Conservation (phyloP, 75 land plant genomes). For the Chamaecyparis obtusa region DNA sequence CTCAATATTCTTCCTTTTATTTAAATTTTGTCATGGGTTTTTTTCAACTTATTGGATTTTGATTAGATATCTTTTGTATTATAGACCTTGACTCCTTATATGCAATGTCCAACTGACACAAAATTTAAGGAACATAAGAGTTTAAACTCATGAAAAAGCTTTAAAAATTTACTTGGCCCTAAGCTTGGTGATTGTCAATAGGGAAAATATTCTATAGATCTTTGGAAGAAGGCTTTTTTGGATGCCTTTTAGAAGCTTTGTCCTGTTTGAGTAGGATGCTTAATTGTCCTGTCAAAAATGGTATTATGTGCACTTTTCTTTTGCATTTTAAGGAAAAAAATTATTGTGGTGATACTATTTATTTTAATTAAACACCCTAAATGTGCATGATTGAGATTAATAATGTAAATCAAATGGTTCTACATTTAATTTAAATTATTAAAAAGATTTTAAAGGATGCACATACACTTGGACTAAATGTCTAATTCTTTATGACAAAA, state of each 20-base stretch:
- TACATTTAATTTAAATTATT: neutral
- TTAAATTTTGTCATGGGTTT: neutral
- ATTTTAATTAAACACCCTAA: neutral
- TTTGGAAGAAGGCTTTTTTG: constrained; percentile 84
- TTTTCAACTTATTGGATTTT: neutral
- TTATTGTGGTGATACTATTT: neutral
- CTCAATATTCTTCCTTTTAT: neutral
- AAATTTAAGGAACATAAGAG: constrained; percentile 3
- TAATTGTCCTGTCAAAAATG: constrained; percentile 71
- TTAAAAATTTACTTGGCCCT: constrained; percentile 36
- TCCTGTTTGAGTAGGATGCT: constrained; percentile 85
- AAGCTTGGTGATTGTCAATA: constrained; percentile 71
- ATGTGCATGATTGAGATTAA: neutral
- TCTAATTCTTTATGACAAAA: neutral
- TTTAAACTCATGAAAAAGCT: constrained; percentile 15
- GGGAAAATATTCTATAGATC: constrained; percentile 68
- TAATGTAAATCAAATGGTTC: neutral
- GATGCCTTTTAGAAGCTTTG: constrained; percentile 83
- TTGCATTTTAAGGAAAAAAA: neutral
- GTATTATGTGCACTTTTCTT: constrained; percentile 33
- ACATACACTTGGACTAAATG: neutral
- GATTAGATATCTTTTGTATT: neutral
- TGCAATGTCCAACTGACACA: constrained; percentile 57
- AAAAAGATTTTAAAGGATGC: neutral
- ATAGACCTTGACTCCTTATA: constrained; percentile 83